Evolutionary conservation across 2,329 filamentous ascomycete species (phyloP), one percentile per base, ranked within the genome.

Genomic region (Fusarium sulawesiense): DNA sequence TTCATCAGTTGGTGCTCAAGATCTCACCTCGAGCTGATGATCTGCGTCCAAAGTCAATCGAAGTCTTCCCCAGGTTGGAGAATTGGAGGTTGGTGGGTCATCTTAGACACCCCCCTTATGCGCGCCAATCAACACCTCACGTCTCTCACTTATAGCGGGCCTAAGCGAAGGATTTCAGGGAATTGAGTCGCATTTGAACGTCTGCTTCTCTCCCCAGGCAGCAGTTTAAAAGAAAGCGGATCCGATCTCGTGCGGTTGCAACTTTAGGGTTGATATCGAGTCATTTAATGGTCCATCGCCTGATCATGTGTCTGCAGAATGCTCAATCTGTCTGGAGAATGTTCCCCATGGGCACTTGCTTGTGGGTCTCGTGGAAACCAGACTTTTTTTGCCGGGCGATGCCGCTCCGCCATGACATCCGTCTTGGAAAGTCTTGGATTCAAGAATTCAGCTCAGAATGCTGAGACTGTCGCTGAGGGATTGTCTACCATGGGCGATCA

Each of bases 221-320:
- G 41, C 66, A 68, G 66, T 46, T 68, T 68, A 50, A 48, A 48
- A 60, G 3, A 18, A 34, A 51, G 56, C 64, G 64, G 64, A 37
- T 60, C 55, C 54, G 25, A 41, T 27, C 23, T 14, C 10, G 12
- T 44, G 20, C 42, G 25, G n/a, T 37, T 32, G 3, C 32, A 32
- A 23, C 10, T n/a, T 16, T 23, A 18, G 12, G 30, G 32, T 42
- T 25, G 6, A 34, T 16, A 37, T 51, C 57, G 51, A 63, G 58
- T 55, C 40, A 64, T 64, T 13, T 30, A 25, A 2, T 29, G 23
- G n/a, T 25, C 23, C 40, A 57, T 57, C 47, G 46, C 30, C 32
- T 64, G 60, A 62, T 51, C 48, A 58, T 18, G 23, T 37, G 27
- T n/a, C 9, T 9, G 40, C 21, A 25, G 16, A 51, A 16, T 13